Evolutionary conservation across 2,329 filamentous ascomycete species (phyloP).

Genomic region (Incumbomyces lentus): DNA sequence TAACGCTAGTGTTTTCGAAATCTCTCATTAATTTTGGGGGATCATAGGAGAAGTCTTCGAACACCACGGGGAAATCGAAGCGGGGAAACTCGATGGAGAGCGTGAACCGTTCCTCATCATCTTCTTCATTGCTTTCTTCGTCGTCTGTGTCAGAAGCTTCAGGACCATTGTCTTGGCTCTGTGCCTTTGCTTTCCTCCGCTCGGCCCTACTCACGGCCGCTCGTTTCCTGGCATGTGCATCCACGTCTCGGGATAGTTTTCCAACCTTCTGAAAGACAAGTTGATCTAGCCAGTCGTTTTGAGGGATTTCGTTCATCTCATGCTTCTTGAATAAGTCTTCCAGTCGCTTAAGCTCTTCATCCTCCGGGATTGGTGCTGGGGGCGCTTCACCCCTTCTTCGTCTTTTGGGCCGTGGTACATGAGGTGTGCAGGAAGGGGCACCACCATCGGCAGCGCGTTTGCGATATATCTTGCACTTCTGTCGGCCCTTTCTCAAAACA

Average conservation of each 20-base stretch:
- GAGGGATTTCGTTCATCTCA: slow-evolving; percentile 90
- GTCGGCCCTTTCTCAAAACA: slow-evolving; percentile 78
- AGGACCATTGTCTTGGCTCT: slow-evolving; percentile 32
- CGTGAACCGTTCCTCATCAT: slow-evolving; percentile 59
- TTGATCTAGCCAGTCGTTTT: slow-evolving; percentile 91
- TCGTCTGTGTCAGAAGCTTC: slow-evolving; percentile 23
- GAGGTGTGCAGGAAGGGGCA: slow-evolving; percentile 68
- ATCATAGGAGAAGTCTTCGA: slow-evolving; percentile 86
- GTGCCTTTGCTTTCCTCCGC: slow-evolving; percentile 15
- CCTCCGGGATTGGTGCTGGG: slow-evolving; percentile 50
- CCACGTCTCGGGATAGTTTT: slow-evolving; percentile 57
- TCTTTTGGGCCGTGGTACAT: slow-evolving; percentile 48
- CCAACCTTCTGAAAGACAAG: slow-evolving; percentile 86
- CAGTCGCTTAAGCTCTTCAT: slow-evolving; percentile 79
- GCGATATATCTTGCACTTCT: slow-evolving; percentile 80
- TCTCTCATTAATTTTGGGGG: slow-evolving; percentile 71
- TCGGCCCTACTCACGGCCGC: slow-evolving; percentile 28
- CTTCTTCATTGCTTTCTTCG: slow-evolving; percentile 25
- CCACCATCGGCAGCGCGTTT: slow-evolving; percentile 77
- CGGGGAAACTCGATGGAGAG: slow-evolving; percentile 85
- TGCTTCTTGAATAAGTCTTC: slow-evolving; percentile 92
- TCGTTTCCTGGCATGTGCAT: slow-evolving; percentile 53
- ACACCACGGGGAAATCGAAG: slow-evolving; percentile 93
- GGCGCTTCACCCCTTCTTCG: slow-evolving; percentile 38
- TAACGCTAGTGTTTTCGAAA: slow-evolving; percentile 51